phyloP scores from a whole-genome alignment of 306 rosid genomes.

The Gastrolobium bilobum region DNA sequence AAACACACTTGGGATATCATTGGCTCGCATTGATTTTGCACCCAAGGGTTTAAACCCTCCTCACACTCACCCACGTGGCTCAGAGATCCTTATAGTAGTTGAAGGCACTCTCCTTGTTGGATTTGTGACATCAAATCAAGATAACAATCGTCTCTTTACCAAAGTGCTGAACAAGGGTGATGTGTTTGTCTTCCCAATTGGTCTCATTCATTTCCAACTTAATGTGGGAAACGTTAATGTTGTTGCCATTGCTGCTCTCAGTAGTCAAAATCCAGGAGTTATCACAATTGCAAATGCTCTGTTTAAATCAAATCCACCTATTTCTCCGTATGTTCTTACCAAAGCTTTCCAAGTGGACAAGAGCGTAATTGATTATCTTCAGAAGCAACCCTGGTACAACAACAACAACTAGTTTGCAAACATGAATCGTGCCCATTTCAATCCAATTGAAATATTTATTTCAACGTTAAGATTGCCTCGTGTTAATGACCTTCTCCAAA shows the following conservation, averaged over 20 bases:
- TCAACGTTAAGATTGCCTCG: too few species aligned
- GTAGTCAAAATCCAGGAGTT: too few species aligned
- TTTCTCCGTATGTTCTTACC: conserved; percentile 37
- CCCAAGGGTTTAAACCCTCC: too few species aligned
- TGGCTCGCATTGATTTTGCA: too few species aligned
- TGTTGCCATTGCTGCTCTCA: too few species aligned
- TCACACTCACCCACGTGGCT: background rate
- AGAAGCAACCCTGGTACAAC: conserved; percentile 30
- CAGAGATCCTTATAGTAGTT: background rate
- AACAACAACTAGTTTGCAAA: background rate
- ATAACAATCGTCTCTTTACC: too few species aligned
- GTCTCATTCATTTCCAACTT: too few species aligned
- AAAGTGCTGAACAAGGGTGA: too few species aligned
- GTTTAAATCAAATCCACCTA: conserved; percentile 47
- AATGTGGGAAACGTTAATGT: too few species aligned
- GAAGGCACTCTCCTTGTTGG: background rate
- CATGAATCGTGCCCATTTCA: background rate
- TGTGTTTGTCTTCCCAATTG: too few species aligned
- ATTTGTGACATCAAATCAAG: background rate
- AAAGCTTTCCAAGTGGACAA: background rate
- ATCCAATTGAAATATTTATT: too few species aligned
- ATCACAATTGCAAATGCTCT: background rate
- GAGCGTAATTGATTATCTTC: conserved; percentile 24
- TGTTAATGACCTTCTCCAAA: too few species aligned
- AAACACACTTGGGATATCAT: background rate